phyloP scores from a whole-genome alignment of 2,329 filamentous ascomycete species.

The Aspergillus puulaauensis region DNA sequence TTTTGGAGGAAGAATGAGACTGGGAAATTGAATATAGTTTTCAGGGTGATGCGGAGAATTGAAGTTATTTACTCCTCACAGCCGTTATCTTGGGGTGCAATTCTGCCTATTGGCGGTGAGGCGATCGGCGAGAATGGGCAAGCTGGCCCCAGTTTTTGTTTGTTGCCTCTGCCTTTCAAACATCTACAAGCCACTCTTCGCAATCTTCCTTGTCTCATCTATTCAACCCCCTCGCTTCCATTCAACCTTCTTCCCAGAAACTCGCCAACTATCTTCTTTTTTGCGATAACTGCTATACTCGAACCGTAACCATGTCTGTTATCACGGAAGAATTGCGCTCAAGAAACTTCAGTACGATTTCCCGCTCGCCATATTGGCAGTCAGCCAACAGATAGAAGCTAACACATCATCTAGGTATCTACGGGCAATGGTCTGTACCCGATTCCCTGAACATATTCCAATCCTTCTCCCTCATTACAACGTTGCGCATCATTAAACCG shows the following conservation, averaged over 20 bases:
- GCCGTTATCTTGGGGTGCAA: neutral
- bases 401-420: constrained; percentile 56
- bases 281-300: neutral
- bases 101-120: constrained; percentile 25
- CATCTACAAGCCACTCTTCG: constrained; percentile 13
- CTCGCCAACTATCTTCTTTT: neutral
- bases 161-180: constrained; percentile 17
- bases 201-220: neutral
- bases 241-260: neutral
- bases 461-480: neutral
- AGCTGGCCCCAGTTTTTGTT: constrained; percentile 18
- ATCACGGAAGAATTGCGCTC: constrained; percentile 63
- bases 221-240: neutral
- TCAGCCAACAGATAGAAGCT: constrained; percentile 16
- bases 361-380: constrained; percentile 19
- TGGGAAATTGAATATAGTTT: neutral
- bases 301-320: constrained; percentile 48
- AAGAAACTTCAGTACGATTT: constrained; percentile 63
- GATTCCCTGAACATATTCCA: neutral
- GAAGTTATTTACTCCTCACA: constrained; percentile 1
- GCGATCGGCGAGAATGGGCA: constrained; percentile 21
- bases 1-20: neutral
- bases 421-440: constrained; percentile 64
- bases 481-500: constrained; percentile 1
- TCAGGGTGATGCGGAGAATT: neutral